phyloP scores from a whole-genome alignment of 148 eudicot genomes.

The Oxyria digyna region DNA sequence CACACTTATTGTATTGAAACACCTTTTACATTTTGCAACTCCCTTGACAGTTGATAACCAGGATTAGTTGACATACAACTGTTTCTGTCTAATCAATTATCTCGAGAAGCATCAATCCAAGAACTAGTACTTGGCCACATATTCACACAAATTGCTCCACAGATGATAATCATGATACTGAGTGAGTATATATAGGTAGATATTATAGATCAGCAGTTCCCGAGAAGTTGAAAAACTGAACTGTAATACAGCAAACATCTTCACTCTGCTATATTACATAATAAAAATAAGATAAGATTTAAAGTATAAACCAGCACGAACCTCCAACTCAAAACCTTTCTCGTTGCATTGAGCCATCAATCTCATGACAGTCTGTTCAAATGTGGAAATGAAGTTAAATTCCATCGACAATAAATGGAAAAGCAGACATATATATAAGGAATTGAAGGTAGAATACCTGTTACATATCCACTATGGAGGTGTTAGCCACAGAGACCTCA shows the following conservation, averaged over 20 bases:
- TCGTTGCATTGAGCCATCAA: constrained; percentile 83
- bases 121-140: not conserved
- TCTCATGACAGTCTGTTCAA: constrained; percentile 59
- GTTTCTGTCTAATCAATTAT: not conserved
- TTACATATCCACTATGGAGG: constrained; percentile 85
- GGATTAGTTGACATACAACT: not conserved
- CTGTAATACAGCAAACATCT: not conserved
- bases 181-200: not conserved
- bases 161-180: not conserved
- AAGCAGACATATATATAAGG: not conserved
- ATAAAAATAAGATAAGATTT: not conserved
- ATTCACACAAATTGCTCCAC: not conserved
- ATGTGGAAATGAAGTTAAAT: constrained; percentile 4
- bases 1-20: not conserved
- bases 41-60: not conserved
- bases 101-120: not conserved
- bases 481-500: constrained; percentile 70
- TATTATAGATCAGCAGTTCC: not conserved
- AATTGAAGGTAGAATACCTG: constrained; percentile 36
- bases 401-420: not conserved
- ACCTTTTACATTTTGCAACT: not conserved
- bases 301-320: constrained; percentile 13
- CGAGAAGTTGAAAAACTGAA: not conserved
- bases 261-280: not conserved
- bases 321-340: constrained; percentile 92